phyloP scores from a whole-genome alignment of 352 stramenopile genomes.

The Globisporangium heterothallicum region DNA sequence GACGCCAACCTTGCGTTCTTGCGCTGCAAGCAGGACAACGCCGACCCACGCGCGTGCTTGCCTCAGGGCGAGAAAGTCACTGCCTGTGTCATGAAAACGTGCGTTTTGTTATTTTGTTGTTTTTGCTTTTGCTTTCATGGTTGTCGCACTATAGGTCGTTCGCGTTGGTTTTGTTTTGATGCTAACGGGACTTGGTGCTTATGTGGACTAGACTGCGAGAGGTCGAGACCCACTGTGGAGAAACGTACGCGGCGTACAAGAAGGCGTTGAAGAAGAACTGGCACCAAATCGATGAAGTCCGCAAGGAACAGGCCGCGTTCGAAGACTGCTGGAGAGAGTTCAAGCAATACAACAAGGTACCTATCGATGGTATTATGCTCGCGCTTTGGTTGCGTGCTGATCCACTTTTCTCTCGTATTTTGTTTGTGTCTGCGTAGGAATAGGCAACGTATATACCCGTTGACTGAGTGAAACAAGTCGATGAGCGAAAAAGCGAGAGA shows the following conservation, averaged over 20 bases:
- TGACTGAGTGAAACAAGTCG: not conserved
- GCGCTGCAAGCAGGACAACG: conserved; percentile 81
- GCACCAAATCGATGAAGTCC: conserved; percentile 79
- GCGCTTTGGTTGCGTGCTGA: not conserved
- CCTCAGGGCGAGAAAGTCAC: conserved; percentile 86
- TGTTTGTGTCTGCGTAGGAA: not conserved
- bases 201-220: conserved; percentile 47
- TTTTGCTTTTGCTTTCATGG: not conserved
- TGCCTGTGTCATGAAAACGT: conserved; percentile 82
- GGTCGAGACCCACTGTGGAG: conserved; percentile 78
- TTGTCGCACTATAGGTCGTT: not conserved
- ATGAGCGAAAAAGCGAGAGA: not conserved
- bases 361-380: not conserved
- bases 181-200: not conserved
- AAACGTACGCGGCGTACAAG: conserved; percentile 85
- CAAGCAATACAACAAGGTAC: conserved; percentile 50
- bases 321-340: conserved; percentile 81
- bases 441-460: conserved; percentile 11
- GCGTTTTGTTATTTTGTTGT: conserved; percentile 19
- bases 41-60: conserved; percentile 77
- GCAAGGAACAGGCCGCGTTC: conserved; percentile 82
- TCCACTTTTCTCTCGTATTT: not conserved
- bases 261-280: conserved; percentile 87
- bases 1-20: conserved; percentile 82
- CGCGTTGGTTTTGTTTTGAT: not conserved